phyloP scores from a whole-genome alignment of 257 asterid genomes.

The Capsicum chinense region DNA sequence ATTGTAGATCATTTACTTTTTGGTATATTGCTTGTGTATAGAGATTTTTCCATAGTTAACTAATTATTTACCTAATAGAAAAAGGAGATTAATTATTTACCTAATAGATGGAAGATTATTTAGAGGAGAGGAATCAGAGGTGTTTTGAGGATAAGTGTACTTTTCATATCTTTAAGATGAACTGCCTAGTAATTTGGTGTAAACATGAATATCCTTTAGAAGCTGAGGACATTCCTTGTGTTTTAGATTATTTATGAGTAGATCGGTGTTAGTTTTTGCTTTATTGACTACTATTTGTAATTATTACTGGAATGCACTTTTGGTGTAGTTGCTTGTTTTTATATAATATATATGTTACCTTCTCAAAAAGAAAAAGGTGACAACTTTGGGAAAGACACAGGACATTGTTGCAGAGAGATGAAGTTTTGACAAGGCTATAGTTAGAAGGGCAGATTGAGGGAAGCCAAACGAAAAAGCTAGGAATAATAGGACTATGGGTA shows the following conservation, averaged over 20 bases:
- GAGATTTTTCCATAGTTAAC: not conserved
- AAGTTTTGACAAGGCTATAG: constrained; percentile 16
- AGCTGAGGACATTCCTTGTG: not conserved
- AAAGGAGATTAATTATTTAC: not conserved
- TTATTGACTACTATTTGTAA: not conserved
- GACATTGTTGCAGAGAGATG: constrained; percentile 24
- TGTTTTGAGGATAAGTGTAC: constrained; percentile 4
- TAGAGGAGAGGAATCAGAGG: not conserved
- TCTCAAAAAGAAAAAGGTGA: not conserved
- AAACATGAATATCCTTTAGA: not conserved
- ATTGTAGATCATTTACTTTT: not conserved
- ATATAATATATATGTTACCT: not conserved
- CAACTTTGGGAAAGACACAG: not conserved
- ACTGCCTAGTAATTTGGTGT: not conserved
- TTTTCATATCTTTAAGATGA: not conserved
- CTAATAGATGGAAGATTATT: not conserved
- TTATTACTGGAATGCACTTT: not conserved
- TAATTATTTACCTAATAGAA: not conserved
- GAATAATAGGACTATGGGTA: not conserved
- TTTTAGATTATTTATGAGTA: not conserved
- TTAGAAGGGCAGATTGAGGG: constrained; percentile 20
- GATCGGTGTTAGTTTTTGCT: not conserved
- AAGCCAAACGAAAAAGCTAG: constrained; percentile 3
- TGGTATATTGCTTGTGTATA: not conserved
- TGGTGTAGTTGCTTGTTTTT: constrained; percentile 8